Conservation (phyloP, 164 flowering plant genomes). For the Echeveria elegans region DNA sequence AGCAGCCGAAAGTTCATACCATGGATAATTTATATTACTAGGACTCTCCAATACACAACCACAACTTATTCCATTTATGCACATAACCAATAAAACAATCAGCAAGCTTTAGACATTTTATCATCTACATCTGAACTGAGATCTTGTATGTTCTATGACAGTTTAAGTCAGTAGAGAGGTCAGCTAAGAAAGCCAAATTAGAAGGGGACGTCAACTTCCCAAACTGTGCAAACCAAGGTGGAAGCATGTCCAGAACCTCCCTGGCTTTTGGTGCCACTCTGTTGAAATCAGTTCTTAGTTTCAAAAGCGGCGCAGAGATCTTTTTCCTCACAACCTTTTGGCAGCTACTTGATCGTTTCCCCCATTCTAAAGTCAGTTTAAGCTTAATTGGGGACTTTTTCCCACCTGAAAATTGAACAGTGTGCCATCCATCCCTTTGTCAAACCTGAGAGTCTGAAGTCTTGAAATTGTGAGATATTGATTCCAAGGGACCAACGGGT, state of each 20-base stretch:
- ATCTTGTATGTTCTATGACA: not conserved
- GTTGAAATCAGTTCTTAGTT: conserved; percentile 75
- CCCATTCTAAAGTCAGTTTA: conserved; percentile 51
- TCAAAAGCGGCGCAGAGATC: conserved; percentile 29
- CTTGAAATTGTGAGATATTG: conserved; percentile 55
- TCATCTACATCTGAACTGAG: not conserved
- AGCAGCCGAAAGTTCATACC: too few relatives aligned
- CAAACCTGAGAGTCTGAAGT: conserved; percentile 70
- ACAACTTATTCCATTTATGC: too few relatives aligned
- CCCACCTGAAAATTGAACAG: conserved; percentile 84
- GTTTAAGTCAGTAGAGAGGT: conserved; percentile 54
- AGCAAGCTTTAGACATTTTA: too few relatives aligned
- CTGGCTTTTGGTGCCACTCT: conserved; percentile 54
- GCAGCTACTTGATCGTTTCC: conserved; percentile 20
- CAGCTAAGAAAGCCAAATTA: conserved; percentile 56
- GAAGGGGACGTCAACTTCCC: conserved; percentile 86
- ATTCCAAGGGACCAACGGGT: conserved; percentile 82
- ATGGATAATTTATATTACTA: too few relatives aligned
- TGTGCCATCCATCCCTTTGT: conserved; percentile 67
- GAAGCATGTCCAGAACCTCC: conserved; percentile 59
- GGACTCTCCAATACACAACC: too few relatives aligned
- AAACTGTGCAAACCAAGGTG: conserved; percentile 79
- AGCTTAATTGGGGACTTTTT: conserved; percentile 58
- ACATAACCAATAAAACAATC: not conserved
- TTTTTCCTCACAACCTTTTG: not conserved